Conservation (phyloP, 2,329 filamentous ascomycete species). For the Ophiostoma montium region DNA sequence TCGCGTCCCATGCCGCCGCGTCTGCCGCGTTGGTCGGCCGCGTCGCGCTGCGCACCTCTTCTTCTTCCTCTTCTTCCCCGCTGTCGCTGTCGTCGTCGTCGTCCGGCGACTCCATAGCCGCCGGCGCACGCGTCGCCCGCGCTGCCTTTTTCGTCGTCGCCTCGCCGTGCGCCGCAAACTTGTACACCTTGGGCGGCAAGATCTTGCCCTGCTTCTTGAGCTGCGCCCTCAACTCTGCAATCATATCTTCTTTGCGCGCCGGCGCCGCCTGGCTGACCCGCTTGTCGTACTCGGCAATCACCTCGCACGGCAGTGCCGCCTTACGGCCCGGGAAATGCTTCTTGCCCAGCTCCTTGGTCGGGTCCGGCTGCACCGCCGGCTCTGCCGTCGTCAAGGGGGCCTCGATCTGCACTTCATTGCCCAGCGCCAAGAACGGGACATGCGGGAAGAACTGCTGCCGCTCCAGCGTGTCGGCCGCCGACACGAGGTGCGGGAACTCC, state of each 20-base stretch:
- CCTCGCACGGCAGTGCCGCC: slow-evolving; percentile 10
- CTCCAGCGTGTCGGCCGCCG: slow-evolving; percentile 10
- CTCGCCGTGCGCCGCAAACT: slow-evolving; percentile 11
- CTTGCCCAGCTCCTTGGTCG: slow-evolving; percentile 12
- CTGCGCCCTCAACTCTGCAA: slow-evolving; percentile 11
- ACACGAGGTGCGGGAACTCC: slow-evolving; percentile 8
- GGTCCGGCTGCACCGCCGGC: slow-evolving; percentile 13
- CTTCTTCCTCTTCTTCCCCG: slow-evolving; percentile 9
- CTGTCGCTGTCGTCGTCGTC: slow-evolving; percentile 10
- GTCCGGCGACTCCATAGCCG: slow-evolving; percentile 7
- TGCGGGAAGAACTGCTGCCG: slow-evolving; percentile 11
- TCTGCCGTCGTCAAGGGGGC: slow-evolving; percentile 9
- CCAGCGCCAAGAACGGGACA: slow-evolving; percentile 9
- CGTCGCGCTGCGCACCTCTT: slow-evolving; percentile 25
- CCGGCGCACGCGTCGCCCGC: not conserved
- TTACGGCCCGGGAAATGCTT: slow-evolving; percentile 12
- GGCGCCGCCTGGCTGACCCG: slow-evolving; percentile 8
- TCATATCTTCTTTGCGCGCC: slow-evolving; percentile 10
- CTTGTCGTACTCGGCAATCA: slow-evolving; percentile 13
- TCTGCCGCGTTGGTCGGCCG: slow-evolving; percentile 32
- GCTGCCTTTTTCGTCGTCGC: not conserved
- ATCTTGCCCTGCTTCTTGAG: slow-evolving; percentile 12
- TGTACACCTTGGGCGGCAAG: slow-evolving; percentile 14
- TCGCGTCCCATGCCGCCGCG: slow-evolving; percentile 38
- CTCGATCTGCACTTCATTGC: slow-evolving; percentile 11